phyloP scores from a whole-genome alignment of 2,329 filamentous ascomycete species.

The Ceratocystis cubensis region DNA sequence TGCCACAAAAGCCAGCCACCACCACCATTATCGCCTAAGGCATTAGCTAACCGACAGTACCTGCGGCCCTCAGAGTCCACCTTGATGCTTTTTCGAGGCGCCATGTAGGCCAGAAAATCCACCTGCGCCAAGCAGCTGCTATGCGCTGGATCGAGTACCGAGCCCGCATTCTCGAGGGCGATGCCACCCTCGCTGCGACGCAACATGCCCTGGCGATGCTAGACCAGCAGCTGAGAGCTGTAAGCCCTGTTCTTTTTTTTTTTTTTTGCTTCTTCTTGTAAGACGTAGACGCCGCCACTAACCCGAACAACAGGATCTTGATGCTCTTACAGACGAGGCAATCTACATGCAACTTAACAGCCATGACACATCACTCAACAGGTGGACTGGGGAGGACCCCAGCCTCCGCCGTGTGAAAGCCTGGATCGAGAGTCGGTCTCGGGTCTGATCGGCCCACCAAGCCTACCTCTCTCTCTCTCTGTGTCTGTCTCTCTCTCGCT shows the following conservation, averaged over 20 bases:
- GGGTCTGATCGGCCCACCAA: slow-evolving; percentile 7
- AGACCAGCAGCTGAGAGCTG: slow-evolving; percentile 44
- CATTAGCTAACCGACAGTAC: neutral
- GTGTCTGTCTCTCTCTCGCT: neutral
- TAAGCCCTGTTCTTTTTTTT: slow-evolving; percentile 28
- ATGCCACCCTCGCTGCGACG: slow-evolving; percentile 36
- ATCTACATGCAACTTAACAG: slow-evolving; percentile 44
- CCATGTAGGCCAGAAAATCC: slow-evolving; percentile 54
- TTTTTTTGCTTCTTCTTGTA: neutral
- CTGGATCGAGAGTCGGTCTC: slow-evolving; percentile 41
- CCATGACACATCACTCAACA: slow-evolving; percentile 42
- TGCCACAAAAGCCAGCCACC: neutral
- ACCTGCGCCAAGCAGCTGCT: slow-evolving; percentile 46
- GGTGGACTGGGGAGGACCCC: slow-evolving; percentile 52
- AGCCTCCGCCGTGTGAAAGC: slow-evolving; percentile 44
- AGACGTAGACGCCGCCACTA: neutral
- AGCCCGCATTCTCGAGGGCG: slow-evolving; percentile 40
- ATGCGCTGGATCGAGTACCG: slow-evolving; percentile 47
- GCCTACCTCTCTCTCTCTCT: too few relatives aligned
- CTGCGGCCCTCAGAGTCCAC: slow-evolving; percentile 34
- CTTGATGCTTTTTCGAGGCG: slow-evolving; percentile 49
- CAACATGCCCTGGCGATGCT: slow-evolving; percentile 39
- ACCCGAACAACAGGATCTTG: slow-evolving; percentile 39
- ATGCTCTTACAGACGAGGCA: slow-evolving; percentile 44
- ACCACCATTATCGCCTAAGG: neutral